Conservation (phyloP, 805 yeast species). For the Monosporozyma servazzii region DNA sequence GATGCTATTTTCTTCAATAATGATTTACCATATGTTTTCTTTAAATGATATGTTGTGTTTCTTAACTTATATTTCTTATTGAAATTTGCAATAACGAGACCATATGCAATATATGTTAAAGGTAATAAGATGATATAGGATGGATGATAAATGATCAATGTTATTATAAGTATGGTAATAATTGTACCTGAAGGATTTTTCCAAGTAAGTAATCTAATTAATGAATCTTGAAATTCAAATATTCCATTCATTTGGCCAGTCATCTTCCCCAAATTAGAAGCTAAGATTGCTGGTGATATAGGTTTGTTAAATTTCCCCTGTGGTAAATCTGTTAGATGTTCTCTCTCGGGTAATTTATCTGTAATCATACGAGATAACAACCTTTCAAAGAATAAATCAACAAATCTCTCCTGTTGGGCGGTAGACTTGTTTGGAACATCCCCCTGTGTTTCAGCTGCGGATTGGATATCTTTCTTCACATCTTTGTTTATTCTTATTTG, state of each 20-base stretch:
- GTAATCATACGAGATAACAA: slow-evolving; percentile 43
- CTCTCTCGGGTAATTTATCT: slow-evolving; percentile 40
- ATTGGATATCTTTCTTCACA: slow-evolving; percentile 11
- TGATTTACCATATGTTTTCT: slow-evolving; percentile 30
- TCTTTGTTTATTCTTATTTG: slow-evolving; percentile 18
- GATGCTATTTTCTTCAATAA: slow-evolving; percentile 33
- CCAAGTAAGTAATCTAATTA: slow-evolving; percentile 63
- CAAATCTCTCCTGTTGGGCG: slow-evolving; percentile 37
- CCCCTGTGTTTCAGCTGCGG: slow-evolving; percentile 1
- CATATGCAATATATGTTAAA: slow-evolving; percentile 42
- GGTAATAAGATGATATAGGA: slow-evolving; percentile 60
- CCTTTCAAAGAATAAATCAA: slow-evolving; percentile 49
- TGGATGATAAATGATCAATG: slow-evolving; percentile 65
- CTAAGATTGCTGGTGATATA: slow-evolving; percentile 47
- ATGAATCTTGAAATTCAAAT: slow-evolving; percentile 52
- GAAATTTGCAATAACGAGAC: slow-evolving; percentile 63
- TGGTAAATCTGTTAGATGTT: slow-evolving; percentile 33
- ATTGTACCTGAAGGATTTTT: slow-evolving; percentile 62
- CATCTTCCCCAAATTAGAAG: slow-evolving; percentile 48
- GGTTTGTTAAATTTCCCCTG: slow-evolving; percentile 38
- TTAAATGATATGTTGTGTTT: background rate
- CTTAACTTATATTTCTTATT: slow-evolving; percentile 55
- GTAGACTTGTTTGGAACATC: slow-evolving; percentile 2
- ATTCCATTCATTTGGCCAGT: slow-evolving; percentile 47
- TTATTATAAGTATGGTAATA: slow-evolving; percentile 46